Evolutionary conservation across 371 early-diverging fungal genomes (phyloP), one percentile per base, ranked within the genome.

Genomic region (Mortierella sp.): DNA sequence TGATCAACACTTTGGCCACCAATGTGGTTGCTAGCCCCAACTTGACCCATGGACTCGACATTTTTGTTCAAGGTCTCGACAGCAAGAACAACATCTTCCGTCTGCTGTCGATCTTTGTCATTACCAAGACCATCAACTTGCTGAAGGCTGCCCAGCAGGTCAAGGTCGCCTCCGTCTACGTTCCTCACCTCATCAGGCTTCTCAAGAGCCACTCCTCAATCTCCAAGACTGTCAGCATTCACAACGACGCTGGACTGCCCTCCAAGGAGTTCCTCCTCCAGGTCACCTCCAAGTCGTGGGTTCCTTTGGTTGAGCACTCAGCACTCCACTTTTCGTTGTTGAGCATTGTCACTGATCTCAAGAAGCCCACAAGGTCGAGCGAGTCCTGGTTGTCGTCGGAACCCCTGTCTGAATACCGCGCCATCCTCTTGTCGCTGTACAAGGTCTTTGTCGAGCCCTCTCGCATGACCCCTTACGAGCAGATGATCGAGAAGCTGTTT

Each of bases 401-500:
- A 76, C 53, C 75, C 72, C 55, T 61, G 71, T 74, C 83, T 72
- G 73, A 84, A 57, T 74, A 79, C 83, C 69, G 84, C 72, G 79
- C 78, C 11, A 50, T 86, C 46, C 16, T 86, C 28, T 53, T 76
- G 55, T 54, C 88, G 1, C 73, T 92, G n/a, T 93, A 91, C 81
- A 86, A 86, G 71, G 72, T 83, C 24, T 89, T 92, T 72, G 85
- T 89, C 28, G 83, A 88, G 46, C 90, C 91, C 2, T 46, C 89
- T 19, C 73, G 81, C 70, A 85, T 91, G 61, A 82, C 73, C 5
- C 87, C 88, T 16, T 92, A 89, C 80, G 94, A 94, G 28, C 74
- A 87, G 8, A 83, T 92, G 78, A 76, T 94, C 16, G 88, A 91
- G 24, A 83, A 87, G 55, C 70, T 96, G 69, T 89, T 96, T 69